phyloP scores from a whole-genome alignment of 495 filamentous ascomycete genomes.

The Aspergillus sparsus region DNA sequence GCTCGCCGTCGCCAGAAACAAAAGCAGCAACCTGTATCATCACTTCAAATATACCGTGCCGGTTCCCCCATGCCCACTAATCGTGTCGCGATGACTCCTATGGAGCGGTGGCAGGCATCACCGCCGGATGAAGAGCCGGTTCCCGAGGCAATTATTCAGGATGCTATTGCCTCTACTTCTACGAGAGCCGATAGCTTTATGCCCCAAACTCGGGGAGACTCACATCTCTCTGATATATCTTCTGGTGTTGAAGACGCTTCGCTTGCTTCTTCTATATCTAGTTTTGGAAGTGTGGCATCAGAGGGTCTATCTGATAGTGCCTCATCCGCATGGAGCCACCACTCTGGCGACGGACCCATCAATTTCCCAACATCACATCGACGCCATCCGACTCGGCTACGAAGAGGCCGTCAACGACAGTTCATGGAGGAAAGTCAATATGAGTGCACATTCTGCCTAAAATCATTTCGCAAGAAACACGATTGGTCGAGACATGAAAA shows the following conservation, averaged over 20 bases:
- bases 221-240: constrained; percentile 2
- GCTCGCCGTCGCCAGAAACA: constrained; percentile 47
- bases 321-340: constrained; percentile 49
- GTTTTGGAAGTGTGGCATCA: constrained; percentile 34
- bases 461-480: constrained; percentile 79
- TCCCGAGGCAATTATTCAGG: constrained; percentile 34
- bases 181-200: background rate
- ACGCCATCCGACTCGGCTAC: constrained; percentile 25
- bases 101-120: constrained; percentile 79
- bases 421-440: constrained; percentile 47
- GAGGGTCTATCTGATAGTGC: constrained; percentile 38
- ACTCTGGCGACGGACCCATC: constrained; percentile 36
- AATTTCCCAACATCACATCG: constrained; percentile 14
- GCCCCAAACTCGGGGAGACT: background rate
- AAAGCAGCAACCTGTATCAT: constrained; percentile 55
- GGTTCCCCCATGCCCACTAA: constrained; percentile 42
- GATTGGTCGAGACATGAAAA: constrained; percentile 87
- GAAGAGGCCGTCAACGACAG: constrained; percentile 47
- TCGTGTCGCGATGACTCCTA: constrained; percentile 57
- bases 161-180: constrained; percentile 43
- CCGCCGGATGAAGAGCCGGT: constrained; percentile 70
- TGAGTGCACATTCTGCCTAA: constrained; percentile 83
- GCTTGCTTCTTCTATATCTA: constrained; percentile 21
- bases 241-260: constrained; percentile 6
- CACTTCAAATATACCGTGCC: constrained; percentile 24